phyloP scores from a whole-genome alignment of 2,329 filamentous ascomycete genomes.

The Colletotrichum shisoi region DNA sequence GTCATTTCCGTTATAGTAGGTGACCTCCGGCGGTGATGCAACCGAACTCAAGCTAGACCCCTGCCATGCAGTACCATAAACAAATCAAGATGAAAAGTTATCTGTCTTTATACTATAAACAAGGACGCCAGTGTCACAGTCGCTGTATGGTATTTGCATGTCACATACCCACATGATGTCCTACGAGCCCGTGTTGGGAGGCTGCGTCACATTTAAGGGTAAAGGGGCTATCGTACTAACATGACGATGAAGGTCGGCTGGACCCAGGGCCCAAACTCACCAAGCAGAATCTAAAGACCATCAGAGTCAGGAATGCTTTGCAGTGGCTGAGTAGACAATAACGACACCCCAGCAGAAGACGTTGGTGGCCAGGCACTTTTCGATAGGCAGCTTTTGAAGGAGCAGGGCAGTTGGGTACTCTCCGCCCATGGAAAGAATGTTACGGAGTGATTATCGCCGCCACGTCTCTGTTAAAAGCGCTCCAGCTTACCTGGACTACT shows the following conservation, averaged over 20 bases:
- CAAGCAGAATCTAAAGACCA: conserved; percentile 40
- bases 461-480: no score
- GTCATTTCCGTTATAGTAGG: conserved; percentile 54
- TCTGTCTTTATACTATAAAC: conserved; percentile 50
- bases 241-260: conserved; percentile 57
- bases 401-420: conserved; percentile 66
- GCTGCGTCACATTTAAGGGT: not conserved
- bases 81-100: conserved; percentile 70
- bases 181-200: not conserved
- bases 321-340: conserved; percentile 47
- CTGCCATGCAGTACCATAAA: conserved; percentile 71
- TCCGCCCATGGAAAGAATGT: conserved; percentile 67
- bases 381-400: conserved; percentile 55
- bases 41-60: conserved; percentile 62
- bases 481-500: conserved; percentile 25
- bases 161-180: conserved; percentile 52
- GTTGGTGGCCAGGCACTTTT: conserved; percentile 26
- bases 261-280: conserved; percentile 43
- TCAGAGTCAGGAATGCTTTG: conserved; percentile 34
- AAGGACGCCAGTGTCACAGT: not conserved
- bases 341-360: conserved; percentile 57
- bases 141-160: no score
- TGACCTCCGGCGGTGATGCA: conserved; percentile 63
- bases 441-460: conserved; percentile 51
- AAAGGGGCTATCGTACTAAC: not conserved